phyloP scores from a whole-genome alignment of 192 early-diverging fungal species.

The Backusella morwellensis region DNA sequence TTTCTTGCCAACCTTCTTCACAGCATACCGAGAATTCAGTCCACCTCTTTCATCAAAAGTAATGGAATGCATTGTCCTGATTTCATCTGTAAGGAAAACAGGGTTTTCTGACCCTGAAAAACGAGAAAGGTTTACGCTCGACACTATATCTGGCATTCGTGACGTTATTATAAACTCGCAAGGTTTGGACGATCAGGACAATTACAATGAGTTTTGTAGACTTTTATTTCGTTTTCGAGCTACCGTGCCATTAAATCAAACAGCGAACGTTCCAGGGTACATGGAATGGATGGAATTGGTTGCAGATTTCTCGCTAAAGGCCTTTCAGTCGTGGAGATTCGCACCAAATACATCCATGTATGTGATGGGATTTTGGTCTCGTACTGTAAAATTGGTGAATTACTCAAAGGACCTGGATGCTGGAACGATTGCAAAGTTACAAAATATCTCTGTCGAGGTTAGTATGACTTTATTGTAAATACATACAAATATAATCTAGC shows the following conservation, averaged over 20 bases:
- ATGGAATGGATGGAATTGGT: slow-evolving; percentile 61
- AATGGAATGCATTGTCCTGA: slow-evolving; percentile 75
- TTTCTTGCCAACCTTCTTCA: slow-evolving; percentile 74
- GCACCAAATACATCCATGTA: slow-evolving; percentile 69
- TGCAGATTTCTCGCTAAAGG: slow-evolving; percentile 59
- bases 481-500: slow-evolving; percentile 20
- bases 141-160: slow-evolving; percentile 63
- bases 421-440: slow-evolving; percentile 38
- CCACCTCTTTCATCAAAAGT: slow-evolving; percentile 60
- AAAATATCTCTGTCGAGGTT: slow-evolving; percentile 45
- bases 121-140: slow-evolving; percentile 61
- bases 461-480: neutral
- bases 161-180: slow-evolving; percentile 58
- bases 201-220: slow-evolving; percentile 83
- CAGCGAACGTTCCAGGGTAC: slow-evolving; percentile 68
- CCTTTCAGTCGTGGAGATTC: slow-evolving; percentile 61
- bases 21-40: slow-evolving; percentile 56
- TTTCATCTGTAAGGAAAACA: slow-evolving; percentile 80
- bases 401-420: slow-evolving; percentile 39
- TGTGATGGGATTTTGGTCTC: slow-evolving; percentile 85
- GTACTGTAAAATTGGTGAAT: slow-evolving; percentile 58
- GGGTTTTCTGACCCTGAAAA: slow-evolving; percentile 73
- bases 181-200: slow-evolving; percentile 69
- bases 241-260: slow-evolving; percentile 81
- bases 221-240: slow-evolving; percentile 78